Evolutionary conservation across 2,329 filamentous ascomycete species (phyloP), one percentile per base, ranked within the genome.

Genomic region (Xylariaceae sp.): DNA sequence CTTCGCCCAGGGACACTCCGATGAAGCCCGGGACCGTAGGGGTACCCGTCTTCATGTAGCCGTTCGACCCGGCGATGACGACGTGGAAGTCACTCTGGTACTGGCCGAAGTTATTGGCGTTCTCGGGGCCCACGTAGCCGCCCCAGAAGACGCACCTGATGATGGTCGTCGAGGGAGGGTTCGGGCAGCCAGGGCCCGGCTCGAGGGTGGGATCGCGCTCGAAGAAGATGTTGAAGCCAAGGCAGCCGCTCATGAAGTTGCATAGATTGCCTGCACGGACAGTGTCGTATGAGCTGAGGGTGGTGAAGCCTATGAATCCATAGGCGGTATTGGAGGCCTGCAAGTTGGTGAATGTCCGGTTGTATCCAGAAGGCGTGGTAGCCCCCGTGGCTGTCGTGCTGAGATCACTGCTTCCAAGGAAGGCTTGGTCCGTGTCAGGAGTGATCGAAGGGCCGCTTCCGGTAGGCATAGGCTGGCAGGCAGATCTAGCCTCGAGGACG

Each of bases 21-120:
- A 49, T 53, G 29, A 50, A 61, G 3, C 54, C 52, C 6, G 48
- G 38, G 1, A 56, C 34, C 1, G 40, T 8, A 28, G 44, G 41
- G 30, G 52, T 30, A 13, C 32, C 41, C 3, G 42, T 49, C 42
- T 55, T 57, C 38, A 54, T 53, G 43, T 64, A 64, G 6, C 65
- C 68, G 41, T 71, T 69, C 30, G 63, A 67, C n/a, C 62, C 68
- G 17, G 66, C 59, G 34, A 71, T 65, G 26, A 64, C 59, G 29
- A 69, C 62, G 9, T 60, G 48, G 46, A 60, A 60, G 12, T 52
- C 26, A 11, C 35, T 41, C n/a, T 47, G 37, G 26, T 34, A 51
- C 16, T 51, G 41, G 3, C 57, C 57, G 3, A 12, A 12, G 39
- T 57, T 54, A 22, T 47, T 50, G 31, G 54, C 50, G 28, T 54